Conservation (phyloP, 805 yeast genomes). For the Aciculoconidium aculeatum region DNA sequence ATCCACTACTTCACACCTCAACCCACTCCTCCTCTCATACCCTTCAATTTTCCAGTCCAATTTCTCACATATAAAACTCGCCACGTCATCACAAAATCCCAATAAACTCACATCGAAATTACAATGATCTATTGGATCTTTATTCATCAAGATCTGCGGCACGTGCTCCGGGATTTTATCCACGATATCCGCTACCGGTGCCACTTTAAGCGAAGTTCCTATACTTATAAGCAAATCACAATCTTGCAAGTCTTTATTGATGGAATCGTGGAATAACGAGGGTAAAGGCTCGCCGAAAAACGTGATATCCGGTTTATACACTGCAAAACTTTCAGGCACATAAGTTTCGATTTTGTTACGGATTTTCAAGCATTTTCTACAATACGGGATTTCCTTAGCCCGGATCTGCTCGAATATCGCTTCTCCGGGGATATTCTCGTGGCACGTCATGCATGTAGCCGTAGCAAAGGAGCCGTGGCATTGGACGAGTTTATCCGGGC, state of each 20-base stretch:
- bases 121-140: constrained; percentile 67
- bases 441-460: constrained; percentile 80
- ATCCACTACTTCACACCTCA: constrained; percentile 7
- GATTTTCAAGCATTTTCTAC: constrained; percentile 53
- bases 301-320: constrained; percentile 88
- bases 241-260: constrained; percentile 51
- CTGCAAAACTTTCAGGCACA: constrained; percentile 57
- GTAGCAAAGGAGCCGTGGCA: constrained; percentile 92
- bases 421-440: constrained; percentile 59
- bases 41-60: constrained; percentile 18
- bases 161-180: constrained; percentile 63
- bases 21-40: constrained; percentile 21
- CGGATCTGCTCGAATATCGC: constrained; percentile 56
- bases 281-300: constrained; percentile 88
- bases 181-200: constrained; percentile 88
- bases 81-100: constrained; percentile 82
- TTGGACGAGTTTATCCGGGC: constrained; percentile 63
- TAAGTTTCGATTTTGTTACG: constrained; percentile 12
- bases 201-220: constrained; percentile 88
- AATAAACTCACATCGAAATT: constrained; percentile 73
- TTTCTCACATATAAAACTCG: constrained; percentile 44
- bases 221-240: constrained; percentile 81
- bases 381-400: constrained; percentile 56
- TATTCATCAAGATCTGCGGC: constrained; percentile 78
- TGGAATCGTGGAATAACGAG: constrained; percentile 52